These are phyloP conservation scores for Dactylellina cionopaga DNA, from an alignment of 2,329 filamentous ascomycete species.

Conservation along the genomic window DNA sequence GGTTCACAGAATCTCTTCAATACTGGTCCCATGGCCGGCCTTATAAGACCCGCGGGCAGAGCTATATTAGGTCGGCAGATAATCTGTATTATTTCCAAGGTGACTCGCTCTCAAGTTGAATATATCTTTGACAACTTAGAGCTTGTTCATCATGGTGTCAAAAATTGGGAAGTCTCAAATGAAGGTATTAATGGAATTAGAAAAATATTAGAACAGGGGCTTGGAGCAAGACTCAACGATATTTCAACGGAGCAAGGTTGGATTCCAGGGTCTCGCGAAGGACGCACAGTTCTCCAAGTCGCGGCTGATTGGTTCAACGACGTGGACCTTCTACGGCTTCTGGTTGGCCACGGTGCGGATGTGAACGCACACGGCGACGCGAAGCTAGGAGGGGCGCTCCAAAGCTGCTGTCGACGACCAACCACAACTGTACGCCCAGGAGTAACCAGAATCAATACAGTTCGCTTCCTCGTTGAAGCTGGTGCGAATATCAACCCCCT, in stretches of 20 bases:
- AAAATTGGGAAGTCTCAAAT: no score
- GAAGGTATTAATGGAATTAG: no score
- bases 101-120: no score
- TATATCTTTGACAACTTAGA: neutral
- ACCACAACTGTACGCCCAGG: neutral
- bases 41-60: no score
- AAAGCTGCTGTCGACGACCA: conserved; percentile 11
- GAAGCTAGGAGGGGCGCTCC: conserved; percentile 10
- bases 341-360: neutral
- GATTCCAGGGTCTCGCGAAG: neutral
- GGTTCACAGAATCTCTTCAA: no score
- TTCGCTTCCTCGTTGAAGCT: conserved; percentile 10
- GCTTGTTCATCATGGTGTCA: no score
- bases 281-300: conserved; percentile 23
- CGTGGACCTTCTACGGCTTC: neutral
- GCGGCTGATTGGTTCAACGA: conserved; percentile 16
- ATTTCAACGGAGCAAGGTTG: neutral
- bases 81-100: neutral
- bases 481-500: conserved; percentile 15
- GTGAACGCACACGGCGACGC: neutral
- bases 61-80: no score
- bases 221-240: no score
- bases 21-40: no score
- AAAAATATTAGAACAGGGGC: no score
- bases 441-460: neutral